Evolutionary conservation across 345 rosid species (phyloP).

Genomic region (Citrus trifoliata): DNA sequence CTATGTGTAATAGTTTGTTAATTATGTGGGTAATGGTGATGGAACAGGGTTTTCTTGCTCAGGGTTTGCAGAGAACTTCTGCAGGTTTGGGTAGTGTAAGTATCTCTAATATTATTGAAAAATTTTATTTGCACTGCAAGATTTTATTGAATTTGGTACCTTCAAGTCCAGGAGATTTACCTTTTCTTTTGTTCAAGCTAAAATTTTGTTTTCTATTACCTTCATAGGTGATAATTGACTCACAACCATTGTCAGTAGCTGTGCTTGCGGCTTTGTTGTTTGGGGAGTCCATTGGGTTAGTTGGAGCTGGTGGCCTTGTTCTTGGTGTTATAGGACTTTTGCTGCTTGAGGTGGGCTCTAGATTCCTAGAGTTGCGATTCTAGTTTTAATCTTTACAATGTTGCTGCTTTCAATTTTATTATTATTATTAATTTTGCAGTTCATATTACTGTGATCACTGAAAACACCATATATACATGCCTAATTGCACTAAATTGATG

Average conservation of each 20-base stretch:
- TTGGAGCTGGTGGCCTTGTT: constrained; percentile 72
- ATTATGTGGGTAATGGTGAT: constrained; percentile 5
- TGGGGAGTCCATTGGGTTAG: constrained; percentile 78
- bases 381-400: not conserved
- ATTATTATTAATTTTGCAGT: not conserved
- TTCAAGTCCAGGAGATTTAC: not conserved
- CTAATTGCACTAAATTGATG: not conserved
- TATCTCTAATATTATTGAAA: constrained; percentile 1
- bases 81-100: constrained; percentile 93
- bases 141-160: not conserved
- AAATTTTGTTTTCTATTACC: not conserved
- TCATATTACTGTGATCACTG: not conserved
- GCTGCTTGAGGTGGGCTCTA: constrained; percentile 70
- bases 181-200: not conserved
- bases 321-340: constrained; percentile 86
- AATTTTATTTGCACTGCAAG: not conserved
- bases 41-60: constrained; percentile 80
- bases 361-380: not conserved
- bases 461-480: not conserved
- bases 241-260: constrained; percentile 90
- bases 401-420: not conserved
- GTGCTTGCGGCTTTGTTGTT: constrained; percentile 76
- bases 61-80: constrained; percentile 87
- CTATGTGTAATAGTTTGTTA: not conserved
- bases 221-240: constrained; percentile 83